These are phyloP conservation scores for Maudiozyma pseudohumilis DNA, from an alignment of 805 yeast genomes.

Conservation along the genomic window DNA sequence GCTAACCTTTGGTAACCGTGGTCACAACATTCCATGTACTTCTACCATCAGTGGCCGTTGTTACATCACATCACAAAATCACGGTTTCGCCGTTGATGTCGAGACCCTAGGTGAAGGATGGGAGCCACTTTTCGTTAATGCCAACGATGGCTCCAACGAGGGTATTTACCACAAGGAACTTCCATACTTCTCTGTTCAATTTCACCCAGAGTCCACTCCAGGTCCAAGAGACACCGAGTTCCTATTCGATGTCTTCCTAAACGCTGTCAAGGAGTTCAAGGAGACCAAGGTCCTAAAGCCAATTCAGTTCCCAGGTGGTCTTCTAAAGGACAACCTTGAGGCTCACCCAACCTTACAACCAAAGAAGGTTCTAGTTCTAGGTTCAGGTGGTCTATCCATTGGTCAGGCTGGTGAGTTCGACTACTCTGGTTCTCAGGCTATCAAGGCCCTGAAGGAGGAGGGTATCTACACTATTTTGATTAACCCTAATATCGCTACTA, in stretches of 20 bases:
- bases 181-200: constrained; percentile 95
- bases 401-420: constrained; percentile 99
- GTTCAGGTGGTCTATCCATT: constrained; percentile 96
- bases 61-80: constrained; percentile 97
- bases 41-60: constrained; percentile 86
- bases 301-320: constrained; percentile 88
- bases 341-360: constrained; percentile 72
- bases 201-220: constrained; percentile 98
- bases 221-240: constrained; percentile 99
- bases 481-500: constrained; percentile 97
- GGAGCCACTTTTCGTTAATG: constrained; percentile 90
- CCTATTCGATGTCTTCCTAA: constrained; percentile 84
- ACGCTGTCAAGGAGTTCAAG: constrained; percentile 63
- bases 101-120: constrained; percentile 66
- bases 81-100: constrained; percentile 94
- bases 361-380: constrained; percentile 87
- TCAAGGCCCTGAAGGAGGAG: constrained; percentile 95
- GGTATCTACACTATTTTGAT: constrained; percentile 92
- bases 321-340: constrained; percentile 58
- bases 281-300: constrained; percentile 46
- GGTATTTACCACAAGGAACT: constrained; percentile 86
- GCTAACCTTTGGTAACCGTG: constrained; percentile 97
- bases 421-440: constrained; percentile 97
- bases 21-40: constrained; percentile 95
- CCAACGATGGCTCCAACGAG: constrained; percentile 96